phyloP scores from a whole-genome alignment of 163 green algal species.

The Volvox carteri region DNA sequence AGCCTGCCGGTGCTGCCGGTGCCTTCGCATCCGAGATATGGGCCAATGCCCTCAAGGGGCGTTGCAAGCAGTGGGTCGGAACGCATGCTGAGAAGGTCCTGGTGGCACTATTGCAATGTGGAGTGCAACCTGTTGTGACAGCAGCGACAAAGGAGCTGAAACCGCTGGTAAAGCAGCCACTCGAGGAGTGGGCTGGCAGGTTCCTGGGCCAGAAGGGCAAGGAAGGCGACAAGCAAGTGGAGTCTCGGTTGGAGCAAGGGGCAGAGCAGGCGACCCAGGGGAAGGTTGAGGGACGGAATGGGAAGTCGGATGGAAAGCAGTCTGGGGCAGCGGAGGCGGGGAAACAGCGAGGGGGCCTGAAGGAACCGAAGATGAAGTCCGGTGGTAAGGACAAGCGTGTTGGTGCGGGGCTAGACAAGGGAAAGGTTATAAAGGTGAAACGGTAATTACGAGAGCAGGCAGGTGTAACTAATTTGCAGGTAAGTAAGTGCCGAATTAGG shows the following conservation, averaged over 20 bases:
- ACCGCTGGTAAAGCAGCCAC: slow-evolving; percentile 55
- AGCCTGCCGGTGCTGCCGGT: slow-evolving; percentile 36
- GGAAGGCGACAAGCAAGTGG: background rate
- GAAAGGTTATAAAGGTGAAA: slow-evolving; percentile 34
- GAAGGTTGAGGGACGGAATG: background rate
- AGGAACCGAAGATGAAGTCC: background rate
- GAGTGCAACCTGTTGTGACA: slow-evolving; percentile 40
- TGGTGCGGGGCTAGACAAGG: background rate
- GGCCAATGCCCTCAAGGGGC: slow-evolving; percentile 63
- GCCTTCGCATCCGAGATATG: slow-evolving; percentile 74
- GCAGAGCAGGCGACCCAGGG: too few relatives aligned
- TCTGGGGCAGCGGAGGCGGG: too few relatives aligned
- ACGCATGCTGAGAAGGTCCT: slow-evolving; percentile 85
- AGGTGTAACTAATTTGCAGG: too few relatives aligned
- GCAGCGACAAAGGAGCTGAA: slow-evolving; percentile 64
- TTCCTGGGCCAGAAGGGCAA: slow-evolving; percentile 44
- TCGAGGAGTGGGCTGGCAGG: slow-evolving; percentile 48
- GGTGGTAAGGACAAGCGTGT: background rate
- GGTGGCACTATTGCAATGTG: slow-evolving; percentile 73
- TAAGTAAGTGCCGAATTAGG: too few relatives aligned
- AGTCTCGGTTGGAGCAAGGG: too few relatives aligned
- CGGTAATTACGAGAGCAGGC: background rate
- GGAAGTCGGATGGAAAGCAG: background rate
- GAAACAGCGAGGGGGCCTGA: background rate
- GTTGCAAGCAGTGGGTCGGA: slow-evolving; percentile 68